Conservation (phyloP, 192 early-diverging fungal genomes). For the Linnemannia elongata region DNA sequence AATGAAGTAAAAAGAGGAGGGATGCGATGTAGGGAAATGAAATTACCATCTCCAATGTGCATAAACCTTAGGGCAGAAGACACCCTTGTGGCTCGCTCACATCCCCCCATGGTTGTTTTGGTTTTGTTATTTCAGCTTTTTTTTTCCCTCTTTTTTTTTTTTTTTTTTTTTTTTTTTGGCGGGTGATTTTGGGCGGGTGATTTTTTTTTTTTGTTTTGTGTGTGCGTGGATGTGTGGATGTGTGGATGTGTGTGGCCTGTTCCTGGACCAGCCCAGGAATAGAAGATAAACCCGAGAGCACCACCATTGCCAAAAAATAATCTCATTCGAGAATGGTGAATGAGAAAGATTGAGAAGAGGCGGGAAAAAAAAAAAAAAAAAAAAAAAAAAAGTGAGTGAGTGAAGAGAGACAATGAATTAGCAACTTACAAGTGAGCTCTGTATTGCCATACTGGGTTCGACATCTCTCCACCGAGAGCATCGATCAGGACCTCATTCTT, state of each 20-base stretch:
- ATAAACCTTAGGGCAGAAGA: neutral
- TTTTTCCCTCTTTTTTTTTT: neutral
- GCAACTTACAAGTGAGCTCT: conserved; percentile 82
- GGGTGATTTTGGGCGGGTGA: conserved; percentile 11
- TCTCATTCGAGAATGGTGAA: neutral
- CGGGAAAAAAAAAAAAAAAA: neutral
- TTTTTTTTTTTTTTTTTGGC: neutral
- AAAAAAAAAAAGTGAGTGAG: neutral
- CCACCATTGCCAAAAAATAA: neutral
- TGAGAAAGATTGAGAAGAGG: neutral
- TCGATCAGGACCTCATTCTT: conserved; percentile 93
- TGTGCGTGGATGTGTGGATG: neutral
- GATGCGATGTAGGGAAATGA: neutral
- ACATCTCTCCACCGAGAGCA: conserved; percentile 81
- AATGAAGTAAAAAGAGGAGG: neutral
- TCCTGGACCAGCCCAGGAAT: conserved; percentile 8
- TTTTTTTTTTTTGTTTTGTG: neutral
- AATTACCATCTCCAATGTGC: neutral
- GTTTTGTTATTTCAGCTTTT: neutral
- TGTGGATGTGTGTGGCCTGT: neutral
- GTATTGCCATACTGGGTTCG: conserved; percentile 83
- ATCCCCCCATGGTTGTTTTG: neutral
- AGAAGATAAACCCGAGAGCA: conserved; percentile 2
- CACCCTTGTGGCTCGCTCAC: neutral
- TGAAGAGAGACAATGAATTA: neutral